Evolutionary conservation across 2,329 filamentous ascomycete genomes (phyloP).

Genomic region (Aspergillus neoniger): DNA sequence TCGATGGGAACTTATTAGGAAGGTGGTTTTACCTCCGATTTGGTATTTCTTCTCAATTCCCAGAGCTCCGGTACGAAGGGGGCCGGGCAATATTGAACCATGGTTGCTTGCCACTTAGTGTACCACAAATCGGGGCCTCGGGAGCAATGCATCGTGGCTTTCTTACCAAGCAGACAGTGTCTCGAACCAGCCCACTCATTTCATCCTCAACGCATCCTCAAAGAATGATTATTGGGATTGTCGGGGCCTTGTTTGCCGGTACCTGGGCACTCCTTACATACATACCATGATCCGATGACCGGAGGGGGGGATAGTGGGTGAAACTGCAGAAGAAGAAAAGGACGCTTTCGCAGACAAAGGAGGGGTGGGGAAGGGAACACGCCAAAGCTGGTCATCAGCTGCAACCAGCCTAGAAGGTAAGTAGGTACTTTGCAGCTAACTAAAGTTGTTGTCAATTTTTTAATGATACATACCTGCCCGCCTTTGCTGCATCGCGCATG

Average conservation of each 20-base stretch:
- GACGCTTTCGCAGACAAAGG: neutral
- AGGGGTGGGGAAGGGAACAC: neutral
- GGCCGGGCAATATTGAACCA: slow-evolving; percentile 16
- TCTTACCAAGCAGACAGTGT: neutral
- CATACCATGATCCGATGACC: slow-evolving; percentile 7
- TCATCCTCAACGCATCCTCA: neutral
- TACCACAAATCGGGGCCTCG: slow-evolving; percentile 21
- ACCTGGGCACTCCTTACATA: slow-evolving; percentile 11
- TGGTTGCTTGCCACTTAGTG: slow-evolving; percentile 22
- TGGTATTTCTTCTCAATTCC: slow-evolving; percentile 1
- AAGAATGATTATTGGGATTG: neutral
- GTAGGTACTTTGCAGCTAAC: slow-evolving; percentile 2
- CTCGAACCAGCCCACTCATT: neutral
- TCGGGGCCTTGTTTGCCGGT: slow-evolving; percentile 1
- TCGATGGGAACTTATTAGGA: neutral
- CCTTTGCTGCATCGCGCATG: neutral
- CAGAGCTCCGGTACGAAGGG: neutral
- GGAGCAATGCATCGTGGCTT: slow-evolving; percentile 10
- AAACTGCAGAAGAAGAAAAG: neutral
- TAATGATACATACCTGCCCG: neutral
- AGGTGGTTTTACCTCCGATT: neutral
- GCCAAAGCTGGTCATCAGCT: neutral
- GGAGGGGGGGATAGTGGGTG: neutral
- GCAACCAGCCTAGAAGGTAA: neutral
- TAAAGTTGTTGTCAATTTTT: neutral